Conservation (phyloP, 2,329 filamentous ascomycete species). For the Aspergillus sp. region DNA sequence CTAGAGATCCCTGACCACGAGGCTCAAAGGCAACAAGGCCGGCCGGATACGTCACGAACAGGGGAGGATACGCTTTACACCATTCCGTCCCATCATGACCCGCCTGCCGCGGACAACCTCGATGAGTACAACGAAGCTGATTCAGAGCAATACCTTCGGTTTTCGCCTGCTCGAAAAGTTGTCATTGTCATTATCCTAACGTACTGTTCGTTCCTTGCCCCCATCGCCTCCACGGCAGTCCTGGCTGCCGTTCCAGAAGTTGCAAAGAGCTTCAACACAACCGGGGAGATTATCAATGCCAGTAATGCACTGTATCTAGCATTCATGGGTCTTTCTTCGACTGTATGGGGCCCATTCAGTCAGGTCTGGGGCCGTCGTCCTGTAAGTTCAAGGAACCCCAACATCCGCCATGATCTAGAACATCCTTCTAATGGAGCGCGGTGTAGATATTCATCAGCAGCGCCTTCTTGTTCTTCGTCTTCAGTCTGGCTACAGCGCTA, state of each 20-base stretch:
- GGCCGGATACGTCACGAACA: conserved; percentile 8
- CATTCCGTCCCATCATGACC: conserved; percentile 24
- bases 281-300: conserved; percentile 60
- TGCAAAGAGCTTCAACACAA: conserved; percentile 54
- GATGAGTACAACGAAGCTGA: conserved; percentile 33
- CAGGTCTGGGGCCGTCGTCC: conserved; percentile 53
- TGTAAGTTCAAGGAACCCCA: conserved; percentile 32
- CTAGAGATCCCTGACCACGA: conserved; percentile 7
- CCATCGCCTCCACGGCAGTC: conserved; percentile 64
- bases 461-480: conserved; percentile 54
- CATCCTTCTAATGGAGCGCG: conserved; percentile 1
- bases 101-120: conserved; percentile 12
- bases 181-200: conserved; percentile 60
- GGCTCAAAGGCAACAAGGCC: conserved; percentile 4
- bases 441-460: conserved; percentile 49
- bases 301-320: conserved; percentile 67
- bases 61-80: conserved; percentile 19
- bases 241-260: conserved; percentile 67
- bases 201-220: conserved; percentile 67
- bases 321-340: conserved; percentile 61
- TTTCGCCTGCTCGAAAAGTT: conserved; percentile 53
- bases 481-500: conserved; percentile 63
- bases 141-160: conserved; percentile 53
- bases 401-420: not conserved
- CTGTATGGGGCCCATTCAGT: conserved; percentile 64